Base-by-base conservation (phyloP, 2,329 filamentous ascomycete genomes). In the Diaporthe caulivora region DNA sequence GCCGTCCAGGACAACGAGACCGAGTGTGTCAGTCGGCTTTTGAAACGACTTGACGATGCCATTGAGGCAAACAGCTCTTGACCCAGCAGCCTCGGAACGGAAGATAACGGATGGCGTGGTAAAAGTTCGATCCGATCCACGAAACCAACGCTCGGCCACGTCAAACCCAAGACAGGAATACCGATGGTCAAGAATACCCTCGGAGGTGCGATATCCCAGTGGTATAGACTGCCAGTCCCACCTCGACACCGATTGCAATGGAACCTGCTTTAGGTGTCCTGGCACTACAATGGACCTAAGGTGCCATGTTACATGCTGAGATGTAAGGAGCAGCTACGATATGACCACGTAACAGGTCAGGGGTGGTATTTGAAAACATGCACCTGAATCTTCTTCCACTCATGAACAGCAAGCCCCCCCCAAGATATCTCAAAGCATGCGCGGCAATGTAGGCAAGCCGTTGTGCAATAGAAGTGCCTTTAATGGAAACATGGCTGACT, bases 1-100 rank as follows among this genome's bases (percentile, higher is more conserved):
- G 76, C 75, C 72, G 74, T 78, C 17, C 76, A 76, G 44, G 74
- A 72, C 18, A 73, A 74, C 40, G 78, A 79, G 58, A 76, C 76
- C 18, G 80, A 76, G 73, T 83, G 75, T 47, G 64, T 78, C 71
- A 77, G 40, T 68, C 78, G 64, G 78, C 84, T 77, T 74, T 76
- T 73, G 29, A 24, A 64, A 29, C 40, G 51, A 18, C 47, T 49
- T 51, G 26, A 31, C 34, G 69, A 65, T 31, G 67, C 67, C n/a
- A 51, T 68, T 15, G 71, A 24, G 37, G 53, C 40, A 37, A 42
- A 70, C 13, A 17, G 49, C 17, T 37, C 44, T 51, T 71, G 55
- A 62, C 17, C 15, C 26, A n/a, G 40, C 2, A 49, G 31, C 26
- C 24, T n/a, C 6, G 13, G 21, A 21, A 6, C 47, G 1, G 7